phyloP scores from a whole-genome alignment of 306 rosid genomes.

The Castanospermum australe region DNA sequence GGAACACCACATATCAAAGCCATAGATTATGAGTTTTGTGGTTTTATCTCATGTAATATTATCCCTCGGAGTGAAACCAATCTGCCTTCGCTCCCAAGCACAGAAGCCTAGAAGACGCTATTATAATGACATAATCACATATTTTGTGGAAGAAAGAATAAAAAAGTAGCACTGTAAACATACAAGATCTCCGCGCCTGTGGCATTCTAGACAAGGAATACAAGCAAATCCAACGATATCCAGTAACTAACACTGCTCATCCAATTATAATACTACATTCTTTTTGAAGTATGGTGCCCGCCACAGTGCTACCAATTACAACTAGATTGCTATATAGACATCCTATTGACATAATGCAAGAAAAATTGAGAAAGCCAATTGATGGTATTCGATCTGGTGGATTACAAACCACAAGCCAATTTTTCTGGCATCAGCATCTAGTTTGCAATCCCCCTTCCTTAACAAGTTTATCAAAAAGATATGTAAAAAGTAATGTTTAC shows the following conservation, averaged over 20 bases:
- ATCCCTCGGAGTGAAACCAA: background rate
- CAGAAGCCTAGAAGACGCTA: background rate
- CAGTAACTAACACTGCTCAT: background rate
- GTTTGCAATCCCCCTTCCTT: constrained; percentile 1
- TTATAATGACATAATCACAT: constrained; percentile 9
- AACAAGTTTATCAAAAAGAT: background rate
- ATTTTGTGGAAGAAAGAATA: background rate
- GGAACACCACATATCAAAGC: constrained; percentile 1
- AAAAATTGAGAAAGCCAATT: background rate
- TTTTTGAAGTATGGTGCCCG: background rate
- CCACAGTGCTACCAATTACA: background rate
- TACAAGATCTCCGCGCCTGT: background rate
- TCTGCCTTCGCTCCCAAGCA: background rate
- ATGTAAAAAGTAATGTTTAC: constrained; percentile 40
- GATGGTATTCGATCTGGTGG: background rate
- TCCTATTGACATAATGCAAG: background rate
- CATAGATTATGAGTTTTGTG: constrained; percentile 7
- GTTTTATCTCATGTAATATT: background rate
- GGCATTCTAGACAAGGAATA: background rate
- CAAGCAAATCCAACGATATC: background rate
- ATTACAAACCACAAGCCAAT: constrained; percentile 13
- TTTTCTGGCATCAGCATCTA: constrained; percentile 10
- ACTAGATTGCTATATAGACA: background rate
- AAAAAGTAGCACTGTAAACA: background rate
- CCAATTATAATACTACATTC: background rate